Evolutionary conservation across 2,329 filamentous ascomycete species (phyloP), one percentile per base, ranked within the genome.

Genomic region (Bertia moriformis): DNA sequence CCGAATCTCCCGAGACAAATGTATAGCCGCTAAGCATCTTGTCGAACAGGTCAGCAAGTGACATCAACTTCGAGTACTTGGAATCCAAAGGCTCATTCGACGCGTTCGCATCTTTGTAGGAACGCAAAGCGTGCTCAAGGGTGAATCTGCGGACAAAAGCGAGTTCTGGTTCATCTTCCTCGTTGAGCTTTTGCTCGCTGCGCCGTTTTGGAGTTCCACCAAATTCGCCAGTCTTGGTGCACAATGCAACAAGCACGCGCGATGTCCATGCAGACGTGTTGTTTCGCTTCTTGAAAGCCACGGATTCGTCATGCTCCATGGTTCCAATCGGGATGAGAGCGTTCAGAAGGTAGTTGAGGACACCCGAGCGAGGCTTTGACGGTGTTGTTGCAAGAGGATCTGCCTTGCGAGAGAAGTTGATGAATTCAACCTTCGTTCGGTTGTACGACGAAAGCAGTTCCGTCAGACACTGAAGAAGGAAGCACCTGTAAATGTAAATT

Each of bases 401-500:
- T 4, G 85, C 81, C 52, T 88, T 94, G 43, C 89, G 80, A 47
- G 93, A 96, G 63, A 95, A 98, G 57, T 95, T 96, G 65, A 99
- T 95, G 55, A 99, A 96, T 55, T 98, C 93, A 33, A 98, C 76
- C 67, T 99, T 99, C 5, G 87, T 85, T 40, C 87, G 78, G 48
- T 87, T 94, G 62, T 96, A 98, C 51, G 83, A 93, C 41, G 83
- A 78, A 13, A 98, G 67, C 13, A 98, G 72, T 58, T 99, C 91
- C 0, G 86, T 80, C 29, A 99, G 65, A 51, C 88, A 94, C 53
- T 91, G 87, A 20, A 99, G 71, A 39, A 99, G 65, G 63, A 96
- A 95, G 62, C 89, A 95, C 37, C 91, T 78, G 53, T 96, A 98
- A 39, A 96, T 80, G 60, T 93, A 98, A 43, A 94, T 95, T 0